Percentiles rank a stretch among this genome's conserved stretches.
Conservation (phyloP, 2,329 filamentous ascomycete species). For the Pseudonectria buxi region DNA sequence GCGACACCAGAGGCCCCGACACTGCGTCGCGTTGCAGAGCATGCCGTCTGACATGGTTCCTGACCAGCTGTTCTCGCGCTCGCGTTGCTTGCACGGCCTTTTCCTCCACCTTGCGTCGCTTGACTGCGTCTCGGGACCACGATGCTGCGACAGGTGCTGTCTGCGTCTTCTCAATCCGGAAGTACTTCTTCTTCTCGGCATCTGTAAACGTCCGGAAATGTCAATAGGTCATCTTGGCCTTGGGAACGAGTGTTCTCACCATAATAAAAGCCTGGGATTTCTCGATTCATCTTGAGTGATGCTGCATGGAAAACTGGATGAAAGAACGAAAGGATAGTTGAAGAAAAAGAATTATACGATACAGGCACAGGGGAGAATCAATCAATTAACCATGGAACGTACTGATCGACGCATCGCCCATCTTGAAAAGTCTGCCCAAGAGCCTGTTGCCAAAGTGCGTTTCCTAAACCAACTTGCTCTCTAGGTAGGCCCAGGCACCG, state of each 20-base stretch:
- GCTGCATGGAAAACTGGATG: neutral
- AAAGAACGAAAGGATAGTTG: neutral
- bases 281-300: constrained; percentile 22
- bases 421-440: too few species aligned
- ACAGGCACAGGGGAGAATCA: neutral
- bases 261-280: constrained; percentile 50
- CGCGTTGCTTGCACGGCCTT: constrained; percentile 22
- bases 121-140: constrained; percentile 54
- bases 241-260: constrained; percentile 27
- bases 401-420: too few species aligned
- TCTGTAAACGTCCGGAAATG: constrained; percentile 30
- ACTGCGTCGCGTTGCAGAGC: constrained; percentile 29
- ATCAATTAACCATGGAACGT: too few species aligned
- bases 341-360: too few species aligned
- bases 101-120: constrained; percentile 44
- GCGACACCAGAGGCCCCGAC: constrained; percentile 16
- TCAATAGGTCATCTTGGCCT: neutral
- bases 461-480: too few species aligned
- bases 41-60: constrained; percentile 33
- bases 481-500: too few species aligned
- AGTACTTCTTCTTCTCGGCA: constrained; percentile 56
- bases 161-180: constrained; percentile 56
- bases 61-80: constrained; percentile 24
- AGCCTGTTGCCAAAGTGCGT: too few species aligned
- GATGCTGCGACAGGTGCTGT: constrained; percentile 42